Evolutionary conservation across 2,329 filamentous ascomycete genomes (phyloP).

Genomic region (Fusarium concolor): DNA sequence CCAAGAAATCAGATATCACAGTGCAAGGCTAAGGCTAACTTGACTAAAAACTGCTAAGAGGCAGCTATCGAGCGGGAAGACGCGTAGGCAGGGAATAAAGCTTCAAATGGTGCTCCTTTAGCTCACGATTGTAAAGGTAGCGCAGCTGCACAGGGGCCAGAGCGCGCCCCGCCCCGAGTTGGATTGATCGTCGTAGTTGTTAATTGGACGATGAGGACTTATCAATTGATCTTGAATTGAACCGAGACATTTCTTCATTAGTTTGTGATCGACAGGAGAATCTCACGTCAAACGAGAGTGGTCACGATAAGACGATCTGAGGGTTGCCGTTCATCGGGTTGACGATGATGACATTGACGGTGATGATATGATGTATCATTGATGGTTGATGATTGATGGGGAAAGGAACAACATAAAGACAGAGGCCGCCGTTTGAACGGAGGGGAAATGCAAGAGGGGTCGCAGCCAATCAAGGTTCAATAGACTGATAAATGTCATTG

Average conservation of each 20-base stretch:
- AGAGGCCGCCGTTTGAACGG: constrained; percentile 8
- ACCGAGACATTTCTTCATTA: constrained; percentile 20
- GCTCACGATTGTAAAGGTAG: constrained; percentile 19
- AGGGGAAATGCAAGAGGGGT: constrained; percentile 15
- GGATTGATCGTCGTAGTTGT: background rate
- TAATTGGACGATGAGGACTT: constrained; percentile 17
- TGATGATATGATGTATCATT: no score
- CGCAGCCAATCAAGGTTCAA: constrained; percentile 9
- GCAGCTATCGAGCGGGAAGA: constrained; percentile 34
- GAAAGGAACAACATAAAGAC: background rate
- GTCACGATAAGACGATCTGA: constrained; percentile 6
- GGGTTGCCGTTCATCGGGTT: background rate
- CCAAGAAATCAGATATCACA: constrained; percentile 3
- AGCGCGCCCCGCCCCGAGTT: constrained; percentile 21
- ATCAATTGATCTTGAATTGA: constrained; percentile 17
- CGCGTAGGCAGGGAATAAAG: constrained; percentile 27
- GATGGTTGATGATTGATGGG: background rate
- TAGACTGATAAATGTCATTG: constrained; percentile 10
- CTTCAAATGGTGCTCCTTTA: constrained; percentile 16
- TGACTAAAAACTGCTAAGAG: constrained; percentile 13
- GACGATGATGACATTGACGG: constrained; percentile 4
- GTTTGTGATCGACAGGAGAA: constrained; percentile 37
- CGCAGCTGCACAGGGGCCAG: constrained; percentile 36
- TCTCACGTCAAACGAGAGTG: background rate
- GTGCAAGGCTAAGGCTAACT: constrained; percentile 4